These are phyloP conservation scores for Panus rudis DNA, from an alignment of 768 basidiomycete species.

Conservation along the genomic window DNA sequence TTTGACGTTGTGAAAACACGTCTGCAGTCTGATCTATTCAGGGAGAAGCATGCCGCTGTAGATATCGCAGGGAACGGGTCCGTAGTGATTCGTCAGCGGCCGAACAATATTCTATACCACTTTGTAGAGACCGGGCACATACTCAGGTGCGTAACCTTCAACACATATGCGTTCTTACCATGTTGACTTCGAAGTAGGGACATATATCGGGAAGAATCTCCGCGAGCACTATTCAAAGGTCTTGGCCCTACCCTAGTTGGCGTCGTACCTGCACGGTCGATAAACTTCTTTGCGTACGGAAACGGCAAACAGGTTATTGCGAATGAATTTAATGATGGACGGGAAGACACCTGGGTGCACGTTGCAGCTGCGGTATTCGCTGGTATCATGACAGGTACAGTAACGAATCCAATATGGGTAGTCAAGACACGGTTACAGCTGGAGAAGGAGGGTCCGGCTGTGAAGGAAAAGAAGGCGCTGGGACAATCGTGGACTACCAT, in stretches of 20 bases:
- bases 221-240: conserved; percentile 87
- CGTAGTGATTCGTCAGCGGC: conserved; percentile 23
- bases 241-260: conserved; percentile 93
- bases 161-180: neutral
- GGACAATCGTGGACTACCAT: conserved; percentile 50
- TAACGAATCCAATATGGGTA: conserved; percentile 99
- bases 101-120: conserved; percentile 74
- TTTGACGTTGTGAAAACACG: conserved; percentile 99
- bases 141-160: conserved; percentile 51
- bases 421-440: conserved; percentile 96
- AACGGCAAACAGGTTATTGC: conserved; percentile 94
- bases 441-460: too few species aligned
- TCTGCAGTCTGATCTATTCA: conserved; percentile 84
- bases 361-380: conserved; percentile 80
- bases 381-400: conserved; percentile 80
- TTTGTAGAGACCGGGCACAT: conserved; percentile 94
- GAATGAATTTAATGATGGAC: conserved; percentile 65
- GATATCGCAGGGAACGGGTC: conserved; percentile 24
- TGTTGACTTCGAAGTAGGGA: conserved; percentile 40
- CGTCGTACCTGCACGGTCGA: conserved; percentile 90
- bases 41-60: conserved; percentile 33
- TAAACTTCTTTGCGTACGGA: conserved; percentile 97
- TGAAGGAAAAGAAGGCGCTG: too few species aligned
- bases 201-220: conserved; percentile 85
- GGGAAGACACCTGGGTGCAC: conserved; percentile 83